Conservation (phyloP, 805 yeast species). For the Tetrapisispora namnaoensis region DNA sequence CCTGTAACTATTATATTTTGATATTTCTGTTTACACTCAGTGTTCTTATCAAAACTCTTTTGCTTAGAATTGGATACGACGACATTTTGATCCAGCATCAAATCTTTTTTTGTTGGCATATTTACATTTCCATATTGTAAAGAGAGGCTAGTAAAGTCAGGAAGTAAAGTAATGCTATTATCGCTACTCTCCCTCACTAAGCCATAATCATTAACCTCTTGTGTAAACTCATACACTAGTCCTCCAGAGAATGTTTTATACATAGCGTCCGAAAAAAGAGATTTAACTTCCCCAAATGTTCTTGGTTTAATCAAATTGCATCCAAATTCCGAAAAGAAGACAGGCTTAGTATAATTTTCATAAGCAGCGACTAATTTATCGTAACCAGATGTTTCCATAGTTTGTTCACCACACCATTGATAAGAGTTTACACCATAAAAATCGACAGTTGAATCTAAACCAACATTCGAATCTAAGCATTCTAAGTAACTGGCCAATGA, state of each 20-base stretch:
- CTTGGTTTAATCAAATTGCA: conserved; percentile 80
- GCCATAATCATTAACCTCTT: conserved; percentile 74
- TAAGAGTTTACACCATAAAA: conserved; percentile 93
- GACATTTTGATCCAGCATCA: neutral
- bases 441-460: conserved; percentile 50
- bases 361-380: conserved; percentile 63
- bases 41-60: neutral
- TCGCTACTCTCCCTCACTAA: conserved; percentile 43
- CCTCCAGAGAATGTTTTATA: conserved; percentile 75
- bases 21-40: conserved; percentile 32
- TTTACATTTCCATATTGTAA: conserved; percentile 34
- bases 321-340: conserved; percentile 86
- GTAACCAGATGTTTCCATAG: conserved; percentile 71
- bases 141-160: conserved; percentile 43
- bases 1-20: conserved; percentile 34
- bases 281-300: conserved; percentile 60
- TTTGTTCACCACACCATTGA: conserved; percentile 93
- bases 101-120: conserved; percentile 13
- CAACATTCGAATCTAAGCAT: conserved; percentile 46
- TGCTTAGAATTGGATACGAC: neutral
- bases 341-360: conserved; percentile 56
- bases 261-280: conserved; percentile 67
- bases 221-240: conserved; percentile 68
- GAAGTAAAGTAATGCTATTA: conserved; percentile 33
- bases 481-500: conserved; percentile 73